Evolutionary conservation across 192 early-diverging fungal species (phyloP), one percentile per base, ranked within the genome.

Genomic region (Coemansia sp.): DNA sequence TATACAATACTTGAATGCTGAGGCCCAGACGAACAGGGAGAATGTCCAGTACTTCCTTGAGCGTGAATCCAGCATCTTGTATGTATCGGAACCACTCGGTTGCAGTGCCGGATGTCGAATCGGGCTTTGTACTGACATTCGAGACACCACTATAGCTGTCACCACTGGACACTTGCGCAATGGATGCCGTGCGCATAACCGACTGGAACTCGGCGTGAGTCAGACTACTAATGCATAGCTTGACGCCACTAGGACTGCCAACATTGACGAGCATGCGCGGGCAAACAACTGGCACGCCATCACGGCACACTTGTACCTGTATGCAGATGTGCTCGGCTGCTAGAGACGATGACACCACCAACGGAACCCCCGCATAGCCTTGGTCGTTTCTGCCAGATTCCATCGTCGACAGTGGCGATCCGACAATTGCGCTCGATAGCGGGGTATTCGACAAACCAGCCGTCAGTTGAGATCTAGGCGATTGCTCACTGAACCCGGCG

Each of bases 241-340:
- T 64, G 40, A 77, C 72, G 11, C 67, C 72, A 59, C 66, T 70
- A 14, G 66, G 63, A 4, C 72, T 64, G 48, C 81, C 72, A 16
- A 81, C 48, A 2, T 74, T 42, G 37, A 90, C 54, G 57, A 75
- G 71, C 54, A 69, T 45, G 65, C 88, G 74, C 9, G 91, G 80
- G 78, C 88, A 94, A 5, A 98, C 89, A 19, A 98, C 94, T 0
- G 96, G 93, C 0, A 95, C 85, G 19, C 87, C 81, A 71, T 99
- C 95, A 50, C 87, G 82, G 6, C 96, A 97, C 17, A 97, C 78
- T 67, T 98, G 96, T 29, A 98, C 92, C 35, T 92, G 90, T 5
- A 97, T 78, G 62, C 92, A 91, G 6, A 99, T 78, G 72, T 98
- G 95, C 70, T 97, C 93, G 40, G 95, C 90, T 1, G 94, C 93